A percentile compares a stretch with the other conserved stretches of the same genome.
phyloP scores from a whole-genome alignment of 169 alveolate species.

The Eimeria tenella region DNA sequence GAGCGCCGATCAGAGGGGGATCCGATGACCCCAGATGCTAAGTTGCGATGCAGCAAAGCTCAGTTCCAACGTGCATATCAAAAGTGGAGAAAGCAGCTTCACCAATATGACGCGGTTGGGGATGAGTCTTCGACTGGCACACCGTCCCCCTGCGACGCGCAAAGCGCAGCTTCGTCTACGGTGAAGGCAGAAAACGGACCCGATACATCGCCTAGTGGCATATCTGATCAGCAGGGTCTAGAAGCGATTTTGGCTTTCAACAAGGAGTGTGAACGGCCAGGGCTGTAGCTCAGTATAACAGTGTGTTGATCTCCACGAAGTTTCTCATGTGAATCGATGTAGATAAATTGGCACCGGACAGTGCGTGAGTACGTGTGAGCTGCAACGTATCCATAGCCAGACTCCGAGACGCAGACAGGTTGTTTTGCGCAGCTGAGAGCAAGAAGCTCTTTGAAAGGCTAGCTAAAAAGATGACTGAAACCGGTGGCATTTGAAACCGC shows the following conservation, averaged over 20 bases:
- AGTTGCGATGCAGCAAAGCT: slow-evolving; percentile 81
- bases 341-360: background rate
- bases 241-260: slow-evolving; percentile 77
- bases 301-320: background rate
- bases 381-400: slow-evolving; percentile 27
- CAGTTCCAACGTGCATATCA: slow-evolving; percentile 83
- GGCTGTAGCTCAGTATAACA: slow-evolving; percentile 43
- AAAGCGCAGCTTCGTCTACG: background rate
- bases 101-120: slow-evolving; percentile 78
- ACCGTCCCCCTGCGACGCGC: slow-evolving; percentile 59
- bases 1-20: slow-evolving; percentile 82
- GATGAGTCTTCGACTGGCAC: slow-evolving; percentile 47
- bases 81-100: slow-evolving; percentile 84
- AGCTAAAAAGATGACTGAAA: background rate
- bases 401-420: slow-evolving; percentile 6
- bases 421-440: slow-evolving; percentile 14
- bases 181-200: background rate
- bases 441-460: background rate
- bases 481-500: background rate
- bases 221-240: slow-evolving; percentile 48
- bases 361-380: slow-evolving; percentile 34
- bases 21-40: slow-evolving; percentile 85
- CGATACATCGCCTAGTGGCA: background rate
- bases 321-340: too few relatives aligned
- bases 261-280: slow-evolving; percentile 76